Percentiles rank a stretch among this genome's conserved stretches.
Conservation (phyloP, 352 stramenopile genomes). For the Globisporangium sylvaticum region DNA sequence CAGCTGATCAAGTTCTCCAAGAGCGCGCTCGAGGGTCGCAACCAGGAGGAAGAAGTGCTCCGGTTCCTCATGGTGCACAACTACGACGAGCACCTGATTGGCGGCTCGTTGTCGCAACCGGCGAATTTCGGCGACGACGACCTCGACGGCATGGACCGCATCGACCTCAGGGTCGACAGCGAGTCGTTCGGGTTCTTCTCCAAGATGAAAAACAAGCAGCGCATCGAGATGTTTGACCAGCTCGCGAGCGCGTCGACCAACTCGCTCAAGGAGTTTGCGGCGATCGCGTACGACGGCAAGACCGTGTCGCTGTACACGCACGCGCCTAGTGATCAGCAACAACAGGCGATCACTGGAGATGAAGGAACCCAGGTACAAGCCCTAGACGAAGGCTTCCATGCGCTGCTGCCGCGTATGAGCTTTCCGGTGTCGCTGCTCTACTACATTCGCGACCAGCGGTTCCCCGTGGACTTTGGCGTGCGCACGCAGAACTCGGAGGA, state of each 20-base stretch:
- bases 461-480: constrained; percentile 66
- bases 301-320: constrained; percentile 63
- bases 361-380: neutral
- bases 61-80: constrained; percentile 79
- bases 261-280: constrained; percentile 46
- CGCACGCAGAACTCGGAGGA: constrained; percentile 19
- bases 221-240: constrained; percentile 53
- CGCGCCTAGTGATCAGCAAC: constrained; percentile 15
- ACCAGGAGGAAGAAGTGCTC: constrained; percentile 38
- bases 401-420: constrained; percentile 40
- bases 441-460: constrained; percentile 71
- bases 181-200: constrained; percentile 36
- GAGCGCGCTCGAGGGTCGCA: constrained; percentile 25
- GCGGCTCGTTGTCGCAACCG: constrained; percentile 24
- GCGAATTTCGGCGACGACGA: constrained; percentile 45
- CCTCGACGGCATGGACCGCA: constrained; percentile 38
- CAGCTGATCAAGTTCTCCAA: constrained; percentile 45
- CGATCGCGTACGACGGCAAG: constrained; percentile 49
- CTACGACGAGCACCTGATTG: constrained; percentile 68
- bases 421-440: constrained; percentile 72
- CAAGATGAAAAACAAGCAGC: constrained; percentile 38
- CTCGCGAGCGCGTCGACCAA: constrained; percentile 22
- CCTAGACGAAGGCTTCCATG: neutral
- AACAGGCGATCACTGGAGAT: neutral
- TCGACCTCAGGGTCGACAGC: constrained; percentile 52